A percentile compares a stretch with the other conserved stretches of the same genome.
Evolutionary conservation across 2,329 filamentous ascomycete genomes (phyloP).

Genomic region (Nakataea oryzae): DNA sequence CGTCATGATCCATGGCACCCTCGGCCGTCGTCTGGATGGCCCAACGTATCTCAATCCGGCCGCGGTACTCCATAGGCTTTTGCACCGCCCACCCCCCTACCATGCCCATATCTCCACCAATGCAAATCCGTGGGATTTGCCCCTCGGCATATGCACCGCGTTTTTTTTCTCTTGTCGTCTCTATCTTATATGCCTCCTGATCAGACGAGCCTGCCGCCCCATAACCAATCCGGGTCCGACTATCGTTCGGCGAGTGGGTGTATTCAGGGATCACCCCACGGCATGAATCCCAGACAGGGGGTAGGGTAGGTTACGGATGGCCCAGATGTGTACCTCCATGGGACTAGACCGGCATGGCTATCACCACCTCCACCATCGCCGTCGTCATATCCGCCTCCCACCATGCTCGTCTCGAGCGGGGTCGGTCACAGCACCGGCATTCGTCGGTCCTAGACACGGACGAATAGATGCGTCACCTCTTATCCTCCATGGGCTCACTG

Average conservation of each 20-base stretch:
- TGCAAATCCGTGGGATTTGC: slow-evolving; percentile 21
- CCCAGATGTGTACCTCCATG: not conserved
- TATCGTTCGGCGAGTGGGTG: slow-evolving; percentile 13
- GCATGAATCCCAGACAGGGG: not conserved
- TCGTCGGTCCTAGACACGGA: not conserved
- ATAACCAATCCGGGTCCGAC: slow-evolving; percentile 17
- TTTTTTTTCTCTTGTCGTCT: slow-evolving; percentile 17
- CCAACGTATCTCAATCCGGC: not conserved
- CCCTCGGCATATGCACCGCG: slow-evolving; percentile 28
- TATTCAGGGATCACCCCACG: slow-evolving; percentile 17
- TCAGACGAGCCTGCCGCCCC: not conserved
- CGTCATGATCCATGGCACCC: not conserved
- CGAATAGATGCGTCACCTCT: slow-evolving; percentile 33
- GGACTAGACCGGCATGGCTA: slow-evolving; percentile 3
- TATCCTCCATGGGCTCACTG: slow-evolving; percentile 25
- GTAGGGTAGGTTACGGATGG: not conserved
- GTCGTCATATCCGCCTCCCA: slow-evolving; percentile 14
- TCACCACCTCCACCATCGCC: slow-evolving; percentile 15
- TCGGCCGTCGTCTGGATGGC: not conserved
- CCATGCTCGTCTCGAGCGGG: slow-evolving; percentile 25
- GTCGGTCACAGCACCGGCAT: slow-evolving; percentile 18
- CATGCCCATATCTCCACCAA: slow-evolving; percentile 10
- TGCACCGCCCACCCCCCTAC: not conserved
- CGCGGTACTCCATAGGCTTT: not conserved
- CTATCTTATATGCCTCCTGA: not conserved